These are phyloP conservation scores for Acacia acuminata DNA, from an alignment of 306 rosid genomes.

Conservation along the genomic window DNA sequence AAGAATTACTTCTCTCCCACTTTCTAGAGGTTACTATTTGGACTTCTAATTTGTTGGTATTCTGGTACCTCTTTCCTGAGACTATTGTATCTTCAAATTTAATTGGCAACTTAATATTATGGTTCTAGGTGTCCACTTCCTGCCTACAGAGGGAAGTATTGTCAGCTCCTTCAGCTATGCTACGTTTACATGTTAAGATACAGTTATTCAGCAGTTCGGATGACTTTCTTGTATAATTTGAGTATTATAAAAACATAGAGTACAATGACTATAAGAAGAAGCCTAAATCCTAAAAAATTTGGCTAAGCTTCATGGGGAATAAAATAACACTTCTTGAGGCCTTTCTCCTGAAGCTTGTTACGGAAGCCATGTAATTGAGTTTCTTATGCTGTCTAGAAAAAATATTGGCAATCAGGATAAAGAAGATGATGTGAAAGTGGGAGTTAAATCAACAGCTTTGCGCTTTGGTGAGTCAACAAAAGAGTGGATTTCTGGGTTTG, in stretches of 20 bases:
- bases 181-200: no score
- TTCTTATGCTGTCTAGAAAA: conserved; percentile 8
- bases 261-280: conserved; percentile 1
- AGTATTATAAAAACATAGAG: conserved; percentile 12
- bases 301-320: background rate
- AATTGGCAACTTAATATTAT: background rate
- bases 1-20: background rate
- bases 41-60: background rate
- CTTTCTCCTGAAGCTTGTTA: conserved; percentile 21
- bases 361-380: conserved; percentile 25
- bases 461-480: conserved; percentile 84
- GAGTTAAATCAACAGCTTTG: conserved; percentile 95
- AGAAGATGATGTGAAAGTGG: conserved; percentile 87
- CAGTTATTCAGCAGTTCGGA: no score
- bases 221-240: background rate
- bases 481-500: conserved; percentile 80
- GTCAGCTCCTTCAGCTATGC: background rate
- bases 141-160: background rate
- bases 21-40: conserved; percentile 5
- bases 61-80: background rate
- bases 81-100: background rate
- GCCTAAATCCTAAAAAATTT: background rate
- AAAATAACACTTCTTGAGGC: conserved; percentile 3
- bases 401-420: conserved; percentile 70
- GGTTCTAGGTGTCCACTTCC: background rate